Evolutionary conservation across 2,329 filamentous ascomycete genomes (phyloP), one percentile per base, ranked within the genome.

Genomic region (Xylaria sp.): DNA sequence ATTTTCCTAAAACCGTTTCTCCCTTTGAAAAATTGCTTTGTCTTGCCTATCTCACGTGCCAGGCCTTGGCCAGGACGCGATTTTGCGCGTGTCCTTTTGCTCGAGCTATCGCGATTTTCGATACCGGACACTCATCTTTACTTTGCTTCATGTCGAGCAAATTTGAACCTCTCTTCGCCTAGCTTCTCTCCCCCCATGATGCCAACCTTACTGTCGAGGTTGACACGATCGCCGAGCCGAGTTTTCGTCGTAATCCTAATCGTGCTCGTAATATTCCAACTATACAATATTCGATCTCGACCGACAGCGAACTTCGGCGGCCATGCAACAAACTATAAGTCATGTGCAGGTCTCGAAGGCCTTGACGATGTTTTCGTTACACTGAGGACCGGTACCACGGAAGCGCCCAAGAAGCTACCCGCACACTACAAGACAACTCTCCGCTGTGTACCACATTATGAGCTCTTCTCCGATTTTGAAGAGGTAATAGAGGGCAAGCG

Each of bases 381-480:
- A 10, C 80, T 90, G 69, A 85, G 86, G 71, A 90, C 88, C 0
- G 88, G 87, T 62, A 86, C 87, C 18, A 87, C 86, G 8, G 87
- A 90, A 72, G 82, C 86, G 15, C 77, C 81, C 62, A 82, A 85
- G 33, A 88, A 88, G 74, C 81, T 90, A 2, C 86, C 86, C 1
- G 78, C 83, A 2, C 87, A 89, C 72, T 82, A 88, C 67, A 76
- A 81, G 60, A 87, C 86, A 1, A 86, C 86, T 0, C 80, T 89
- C 23, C 81, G 82, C 70, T 90, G 88, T 78, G 82, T 87, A 51
- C 84, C 85, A 39, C 79, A 88, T 75, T 86, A 84, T 62, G 82
- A 85, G 60, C 84, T 90, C 73, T 89, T 88, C 78, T 89, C 87
- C 69, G 88, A 90, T 76, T 86, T 86, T 63, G 82, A 84, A 31